Evolutionary conservation across 108 stramenopile genomes (phyloP), one percentile per base, ranked within the genome.

Genomic region (Aurantiochytrium sp.): DNA sequence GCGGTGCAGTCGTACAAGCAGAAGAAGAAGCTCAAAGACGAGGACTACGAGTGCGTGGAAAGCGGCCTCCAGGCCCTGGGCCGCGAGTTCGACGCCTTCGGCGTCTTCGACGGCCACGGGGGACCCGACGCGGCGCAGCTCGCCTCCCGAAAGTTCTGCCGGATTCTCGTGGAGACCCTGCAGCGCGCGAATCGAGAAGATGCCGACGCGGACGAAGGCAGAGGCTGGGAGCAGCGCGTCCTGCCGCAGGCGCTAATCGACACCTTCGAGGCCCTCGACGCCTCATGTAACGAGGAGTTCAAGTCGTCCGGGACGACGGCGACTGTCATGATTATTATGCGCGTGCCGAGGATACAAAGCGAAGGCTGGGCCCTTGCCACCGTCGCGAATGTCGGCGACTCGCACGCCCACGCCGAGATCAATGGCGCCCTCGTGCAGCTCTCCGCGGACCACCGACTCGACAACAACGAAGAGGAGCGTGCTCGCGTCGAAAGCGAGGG

Each of bases 31-130:
- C n/a, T 81, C 39, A 81, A 81, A 42, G 73, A 30, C 6, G 73
- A 81, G 39, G 73, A 81, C 45, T 81, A 30, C 32, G 73, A 48
- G 73, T 81, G 73, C 17, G 42, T 27, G 42, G 73, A 48, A 19
- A 27, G 17, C 2, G 73, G 45, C 10, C 73, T 81, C 22, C 59
- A 65, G 36, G 73, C 42, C 21, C 4, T 81, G 42, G 73, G 42
- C 73, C 73, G 73, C 3, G 3, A 81, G 45, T 81, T 81, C 32
- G 73, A 41, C 42, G 39, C 32, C 45, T 81, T 81, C 32, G 73
- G 42, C n/a, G 73, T 81, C 42, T 81, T 81, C 32, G 73, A 81
- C 73, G 73, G 73, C 21, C 73, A 81, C 73, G 73, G 73, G 6
- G 73, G 73, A 81, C 42, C 73, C 27, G 45, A 81, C 30, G 73